Conservation (phyloP, 441 rosid genomes). For the Macaranga tanarius region DNA sequence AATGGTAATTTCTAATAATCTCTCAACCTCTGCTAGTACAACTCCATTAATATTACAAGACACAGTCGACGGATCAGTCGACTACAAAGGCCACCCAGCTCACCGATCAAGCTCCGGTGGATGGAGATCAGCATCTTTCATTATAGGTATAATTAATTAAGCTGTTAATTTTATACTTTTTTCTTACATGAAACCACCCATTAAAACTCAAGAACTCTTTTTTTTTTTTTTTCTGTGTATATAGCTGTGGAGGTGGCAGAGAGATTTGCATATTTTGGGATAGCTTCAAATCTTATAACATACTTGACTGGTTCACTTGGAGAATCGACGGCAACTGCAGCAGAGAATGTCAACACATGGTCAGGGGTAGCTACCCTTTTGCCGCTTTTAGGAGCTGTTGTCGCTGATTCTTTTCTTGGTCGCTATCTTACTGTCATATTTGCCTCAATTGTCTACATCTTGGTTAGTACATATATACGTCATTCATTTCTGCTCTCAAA, state of each 20-base stretch:
- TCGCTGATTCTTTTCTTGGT: conserved; percentile 72
- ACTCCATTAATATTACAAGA: conserved; percentile 25
- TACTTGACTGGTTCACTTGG: conserved; percentile 66
- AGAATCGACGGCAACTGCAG: conserved; percentile 55
- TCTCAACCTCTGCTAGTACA: conserved; percentile 7
- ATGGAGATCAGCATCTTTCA: conserved; percentile 60
- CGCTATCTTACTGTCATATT: conserved; percentile 52
- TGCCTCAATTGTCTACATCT: conserved; percentile 55
- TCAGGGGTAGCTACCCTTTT: conserved; percentile 47
- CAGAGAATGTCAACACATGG: conserved; percentile 68
- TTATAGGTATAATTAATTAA: conserved; percentile 37
- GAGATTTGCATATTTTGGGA: conserved; percentile 66
- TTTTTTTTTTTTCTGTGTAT: too few relatives aligned
- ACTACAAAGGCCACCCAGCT: conserved; percentile 43
- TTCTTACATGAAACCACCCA: too few relatives aligned
- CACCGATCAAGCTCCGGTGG: conserved; percentile 53
- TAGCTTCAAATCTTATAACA: conserved; percentile 50
- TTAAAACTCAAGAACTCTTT: too few relatives aligned
- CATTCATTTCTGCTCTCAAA: background rate
- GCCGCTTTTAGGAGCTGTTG: conserved; percentile 54
- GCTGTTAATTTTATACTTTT: too few relatives aligned
- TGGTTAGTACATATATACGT: conserved; percentile 26
- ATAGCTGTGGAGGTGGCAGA: conserved; percentile 69
- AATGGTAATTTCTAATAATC: conserved; percentile 16
- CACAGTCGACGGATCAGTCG: conserved; percentile 42